A percentile compares a stretch with the other conserved stretches of the same genome.
Evolutionary conservation across 192 early-diverging fungal genomes (phyloP).

Genomic region (Ambispora gerdemannii): DNA sequence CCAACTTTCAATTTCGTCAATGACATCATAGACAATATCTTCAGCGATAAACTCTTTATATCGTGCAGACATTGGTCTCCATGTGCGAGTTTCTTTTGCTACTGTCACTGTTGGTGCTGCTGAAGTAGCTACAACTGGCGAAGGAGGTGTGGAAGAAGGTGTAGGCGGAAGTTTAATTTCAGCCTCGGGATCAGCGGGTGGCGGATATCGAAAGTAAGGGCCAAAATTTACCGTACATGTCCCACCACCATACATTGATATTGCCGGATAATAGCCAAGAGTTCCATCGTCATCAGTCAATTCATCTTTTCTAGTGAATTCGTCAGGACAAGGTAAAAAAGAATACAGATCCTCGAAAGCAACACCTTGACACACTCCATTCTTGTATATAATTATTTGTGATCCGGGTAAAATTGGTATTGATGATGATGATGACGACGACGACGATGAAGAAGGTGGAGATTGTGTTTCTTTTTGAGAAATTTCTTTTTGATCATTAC

Average conservation of each 20-base stretch:
- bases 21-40: conserved; percentile 56
- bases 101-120: not conserved
- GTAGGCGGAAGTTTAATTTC: conserved; percentile 30
- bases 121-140: not conserved
- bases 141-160: not conserved
- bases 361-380: conserved; percentile 56
- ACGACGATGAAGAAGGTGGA: too few relatives aligned
- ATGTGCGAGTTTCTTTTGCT: conserved; percentile 28
- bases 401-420: conserved; percentile 49
- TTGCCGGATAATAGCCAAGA: conserved; percentile 61
- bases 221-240: conserved; percentile 62
- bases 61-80: conserved; percentile 57
- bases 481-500: conserved; percentile 31
- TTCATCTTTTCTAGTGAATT: conserved; percentile 43
- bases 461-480: conserved; percentile 30
- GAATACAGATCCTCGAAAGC: conserved; percentile 54
- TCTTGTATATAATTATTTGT: conserved; percentile 61
- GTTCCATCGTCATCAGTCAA: conserved; percentile 58
- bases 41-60: conserved; percentile 57
- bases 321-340: conserved; percentile 42
- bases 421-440: not conserved
- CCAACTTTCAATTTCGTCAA: conserved; percentile 60
- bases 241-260: conserved; percentile 61
- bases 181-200: conserved; percentile 39
- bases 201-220: conserved; percentile 58